Conservation (phyloP, 2,329 filamentous ascomycete species). For the Claviceps fusiformis region DNA sequence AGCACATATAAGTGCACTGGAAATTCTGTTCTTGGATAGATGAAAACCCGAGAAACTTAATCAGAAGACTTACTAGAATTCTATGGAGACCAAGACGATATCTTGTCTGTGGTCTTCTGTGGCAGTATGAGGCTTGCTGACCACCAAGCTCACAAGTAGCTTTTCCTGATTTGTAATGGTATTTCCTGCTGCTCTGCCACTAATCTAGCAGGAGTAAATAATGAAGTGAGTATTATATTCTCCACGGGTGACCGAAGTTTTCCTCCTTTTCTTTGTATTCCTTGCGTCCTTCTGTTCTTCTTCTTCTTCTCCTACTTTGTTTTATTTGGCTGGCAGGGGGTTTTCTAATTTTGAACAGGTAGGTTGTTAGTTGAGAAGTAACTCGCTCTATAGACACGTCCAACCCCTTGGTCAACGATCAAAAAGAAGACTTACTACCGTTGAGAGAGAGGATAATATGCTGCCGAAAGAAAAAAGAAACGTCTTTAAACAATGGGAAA, state of each 20-base stretch:
- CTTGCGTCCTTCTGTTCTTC: background rate
- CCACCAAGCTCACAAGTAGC: background rate
- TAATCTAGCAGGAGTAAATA: background rate
- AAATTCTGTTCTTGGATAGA: background rate
- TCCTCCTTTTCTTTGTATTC: background rate
- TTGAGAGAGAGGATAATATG: background rate
- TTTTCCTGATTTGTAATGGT: background rate
- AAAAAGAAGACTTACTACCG: background rate
- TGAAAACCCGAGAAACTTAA: background rate
- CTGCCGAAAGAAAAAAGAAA: background rate
- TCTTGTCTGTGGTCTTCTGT: background rate
- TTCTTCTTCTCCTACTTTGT: background rate
- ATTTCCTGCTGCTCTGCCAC: background rate
- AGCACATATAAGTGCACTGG: background rate
- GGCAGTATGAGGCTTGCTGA: background rate
- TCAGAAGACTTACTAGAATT: background rate
- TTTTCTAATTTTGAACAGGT: background rate
- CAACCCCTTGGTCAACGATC: background rate
- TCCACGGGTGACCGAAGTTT: background rate
- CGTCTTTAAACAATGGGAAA: background rate
- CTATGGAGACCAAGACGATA: background rate
- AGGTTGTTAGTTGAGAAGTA: background rate
- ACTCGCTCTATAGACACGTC: no score
- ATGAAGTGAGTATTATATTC: background rate
- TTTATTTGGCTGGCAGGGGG: background rate